These are phyloP conservation scores for Talaromyces sp. DNA, from an alignment of 2,329 filamentous ascomycete species.

Conservation along the genomic window DNA sequence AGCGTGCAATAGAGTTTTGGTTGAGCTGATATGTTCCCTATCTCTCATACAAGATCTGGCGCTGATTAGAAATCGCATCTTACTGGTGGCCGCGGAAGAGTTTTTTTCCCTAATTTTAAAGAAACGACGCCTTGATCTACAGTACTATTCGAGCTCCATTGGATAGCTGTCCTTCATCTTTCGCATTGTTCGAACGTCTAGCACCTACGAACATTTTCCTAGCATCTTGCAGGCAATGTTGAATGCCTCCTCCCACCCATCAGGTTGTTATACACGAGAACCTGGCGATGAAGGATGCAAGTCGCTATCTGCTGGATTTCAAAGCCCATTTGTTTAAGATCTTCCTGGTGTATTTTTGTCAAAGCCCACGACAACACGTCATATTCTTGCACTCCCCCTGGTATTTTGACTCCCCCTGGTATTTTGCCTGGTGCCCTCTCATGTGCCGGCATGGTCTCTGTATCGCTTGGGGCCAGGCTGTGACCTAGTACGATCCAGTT, in stretches of 20 bases:
- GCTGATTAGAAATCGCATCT: background rate
- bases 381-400: background rate
- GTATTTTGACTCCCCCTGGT: background rate
- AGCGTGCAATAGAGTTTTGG: no score
- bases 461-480: background rate
- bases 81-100: no score
- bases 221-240: no score
- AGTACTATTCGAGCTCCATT: no score
- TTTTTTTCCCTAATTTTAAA: no score
- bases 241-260: no score
- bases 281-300: background rate
- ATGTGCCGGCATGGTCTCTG: background rate
- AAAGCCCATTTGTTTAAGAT: background rate
- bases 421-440: no score
- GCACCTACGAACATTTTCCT: no score
- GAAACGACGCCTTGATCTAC: no score
- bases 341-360: background rate
- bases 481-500: conserved; percentile 2
- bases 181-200: no score
- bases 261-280: background rate
- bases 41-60: background rate
- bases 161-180: no score
- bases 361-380: background rate
- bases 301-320: conserved; percentile 5
- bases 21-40: background rate